These are phyloP conservation scores for Eimeria praecox DNA, from an alignment of 169 alveolate genomes.

Conservation along the genomic window DNA sequence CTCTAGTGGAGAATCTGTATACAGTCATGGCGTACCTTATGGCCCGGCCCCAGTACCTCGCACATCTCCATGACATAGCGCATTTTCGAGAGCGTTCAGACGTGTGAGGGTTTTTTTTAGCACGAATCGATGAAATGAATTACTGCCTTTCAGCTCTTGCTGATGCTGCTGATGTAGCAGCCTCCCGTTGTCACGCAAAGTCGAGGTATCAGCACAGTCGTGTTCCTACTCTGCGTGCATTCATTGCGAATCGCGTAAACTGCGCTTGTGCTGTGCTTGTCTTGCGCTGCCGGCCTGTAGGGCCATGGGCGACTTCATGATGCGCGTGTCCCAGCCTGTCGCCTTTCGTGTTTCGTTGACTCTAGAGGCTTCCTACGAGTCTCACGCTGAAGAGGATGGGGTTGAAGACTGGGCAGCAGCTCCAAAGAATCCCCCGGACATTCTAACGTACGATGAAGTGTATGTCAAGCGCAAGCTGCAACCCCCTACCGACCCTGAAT, in stretches of 20 bases:
- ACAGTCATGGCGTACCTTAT: conserved; percentile 6
- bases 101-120: not conserved
- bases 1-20: conserved; percentile 32
- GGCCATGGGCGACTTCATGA: conserved; percentile 66
- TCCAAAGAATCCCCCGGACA: conserved; percentile 7
- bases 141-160: not conserved
- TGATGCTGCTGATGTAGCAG: not conserved
- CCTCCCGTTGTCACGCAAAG: no score
- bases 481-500: conserved; percentile 56
- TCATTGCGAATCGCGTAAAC: no score
- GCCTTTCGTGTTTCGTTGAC: conserved; percentile 51
- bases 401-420: conserved; percentile 40
- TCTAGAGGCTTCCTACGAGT: conserved; percentile 19
- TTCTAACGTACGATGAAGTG: conserved; percentile 37
- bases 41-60: conserved; percentile 52
- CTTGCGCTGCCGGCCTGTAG: conserved; percentile 18
- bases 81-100: conserved; percentile 63
- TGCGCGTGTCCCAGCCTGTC: conserved; percentile 62
- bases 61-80: not conserved
- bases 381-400: conserved; percentile 25
- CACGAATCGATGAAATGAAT: not conserved
- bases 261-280: no score
- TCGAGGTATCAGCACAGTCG: no score
- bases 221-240: no score
- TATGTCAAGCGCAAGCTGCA: conserved; percentile 25